Percentiles rank a stretch among this genome's conserved stretches.
These are phyloP conservation scores for Cercospora citrullina DNA, from an alignment of 2,329 filamentous ascomycete species.

Conservation along the genomic window DNA sequence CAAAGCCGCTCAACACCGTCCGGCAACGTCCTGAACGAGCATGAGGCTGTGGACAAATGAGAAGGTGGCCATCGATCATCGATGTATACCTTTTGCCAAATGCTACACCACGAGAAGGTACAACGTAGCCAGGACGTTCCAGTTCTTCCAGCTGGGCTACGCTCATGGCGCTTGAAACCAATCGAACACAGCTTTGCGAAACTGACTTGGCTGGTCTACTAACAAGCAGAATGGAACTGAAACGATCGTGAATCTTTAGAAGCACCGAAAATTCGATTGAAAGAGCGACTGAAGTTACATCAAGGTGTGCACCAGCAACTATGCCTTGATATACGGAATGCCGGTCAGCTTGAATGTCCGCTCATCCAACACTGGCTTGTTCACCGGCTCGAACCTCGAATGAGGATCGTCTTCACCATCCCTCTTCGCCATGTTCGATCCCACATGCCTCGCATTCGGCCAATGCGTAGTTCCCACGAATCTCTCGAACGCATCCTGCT, in stretches of 20 bases:
- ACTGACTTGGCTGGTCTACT: neutral
- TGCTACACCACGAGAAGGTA: no score
- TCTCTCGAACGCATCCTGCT: conserved; percentile 39
- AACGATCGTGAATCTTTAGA: neutral
- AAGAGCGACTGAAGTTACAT: neutral
- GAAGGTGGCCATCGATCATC: neutral
- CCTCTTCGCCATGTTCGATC: conserved; percentile 38
- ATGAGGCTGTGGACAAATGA: no score
- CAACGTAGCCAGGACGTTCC: no score
- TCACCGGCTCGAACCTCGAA: conserved; percentile 43
- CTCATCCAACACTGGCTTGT: conserved; percentile 45
- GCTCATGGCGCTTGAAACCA: no score
- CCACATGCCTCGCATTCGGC: conserved; percentile 40
- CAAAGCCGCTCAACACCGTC: neutral
- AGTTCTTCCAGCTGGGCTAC: no score
- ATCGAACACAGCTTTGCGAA: neutral
- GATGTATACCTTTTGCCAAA: neutral
- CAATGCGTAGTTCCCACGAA: conserved; percentile 40
- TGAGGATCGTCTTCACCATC: conserved; percentile 38
- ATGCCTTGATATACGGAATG: conserved; percentile 47
- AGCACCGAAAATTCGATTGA: neutral
- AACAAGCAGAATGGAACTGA: neutral
- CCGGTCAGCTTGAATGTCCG: conserved; percentile 50
- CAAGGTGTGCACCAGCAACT: neutral
- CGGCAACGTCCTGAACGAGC: neutral